phyloP scores from a whole-genome alignment of 1,284 basidiomycete species.

The Uromyces viciae-fabae region DNA sequence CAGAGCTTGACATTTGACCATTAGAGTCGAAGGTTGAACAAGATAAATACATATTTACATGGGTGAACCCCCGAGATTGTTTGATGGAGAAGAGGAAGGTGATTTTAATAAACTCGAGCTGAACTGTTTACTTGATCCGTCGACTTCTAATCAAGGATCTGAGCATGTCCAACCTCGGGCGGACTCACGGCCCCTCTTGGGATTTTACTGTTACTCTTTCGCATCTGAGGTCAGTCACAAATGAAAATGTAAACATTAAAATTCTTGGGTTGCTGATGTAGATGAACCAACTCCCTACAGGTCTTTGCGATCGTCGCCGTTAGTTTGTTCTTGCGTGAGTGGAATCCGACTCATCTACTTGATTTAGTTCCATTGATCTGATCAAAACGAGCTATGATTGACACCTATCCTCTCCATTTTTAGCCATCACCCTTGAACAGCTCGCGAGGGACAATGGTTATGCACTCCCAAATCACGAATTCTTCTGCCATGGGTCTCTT shows the following conservation, averaged over 20 bases:
- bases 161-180: too few relatives aligned
- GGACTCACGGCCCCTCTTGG: constrained; percentile 14
- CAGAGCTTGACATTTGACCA: too few relatives aligned
- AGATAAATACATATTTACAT: too few relatives aligned
- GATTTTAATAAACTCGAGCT: too few relatives aligned
- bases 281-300: not conserved
- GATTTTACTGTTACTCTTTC: constrained; percentile 38
- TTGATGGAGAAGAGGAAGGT: too few relatives aligned
- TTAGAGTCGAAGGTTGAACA: too few relatives aligned
- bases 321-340: constrained; percentile 35
- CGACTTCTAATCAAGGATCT: too few relatives aligned
- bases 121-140: too few relatives aligned
- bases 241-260: not conserved
- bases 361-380: not conserved
- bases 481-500: constrained; percentile 57
- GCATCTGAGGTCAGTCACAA: constrained; percentile 30
- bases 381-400: not conserved
- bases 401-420: constrained; percentile 44
- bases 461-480: constrained; percentile 63
- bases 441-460: constrained; percentile 76
- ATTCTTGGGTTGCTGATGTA: not conserved
- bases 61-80: too few relatives aligned
- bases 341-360: not conserved
- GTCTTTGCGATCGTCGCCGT: constrained; percentile 32
- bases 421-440: constrained; percentile 75